Evolutionary conservation across 164 flowering plant species (phyloP), one percentile per base, ranked within the genome.

Genomic region (Nymphaea colorata): DNA sequence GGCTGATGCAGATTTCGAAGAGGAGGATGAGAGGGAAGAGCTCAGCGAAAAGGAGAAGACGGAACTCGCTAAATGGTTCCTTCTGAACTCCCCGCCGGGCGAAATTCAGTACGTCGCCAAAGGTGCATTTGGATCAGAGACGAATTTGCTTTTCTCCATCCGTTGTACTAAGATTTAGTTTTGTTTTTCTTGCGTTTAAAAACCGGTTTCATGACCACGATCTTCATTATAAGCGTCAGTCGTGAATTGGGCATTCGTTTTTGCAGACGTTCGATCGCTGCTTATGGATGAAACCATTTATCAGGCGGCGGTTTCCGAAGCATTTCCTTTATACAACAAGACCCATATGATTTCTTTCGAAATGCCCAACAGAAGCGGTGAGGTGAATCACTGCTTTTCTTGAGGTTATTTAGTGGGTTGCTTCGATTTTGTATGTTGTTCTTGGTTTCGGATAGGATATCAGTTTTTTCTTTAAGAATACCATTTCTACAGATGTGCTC

Each of bases 11-110:
- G 57, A 51, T 25, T 25, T 25, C 36, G 36, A 25, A 10, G 81
- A 77, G 11, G 36, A 59, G 6, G 66, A 71, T 25, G 82, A 82
- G 62, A 67, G 72, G 44, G 77, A 74, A 43, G 75, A 79, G 66
- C 80, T 83, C 25, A 78, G 72, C 71, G 78, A 78, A 12, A 55
- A 80, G 41, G 84, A 84, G 78, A 86, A 84, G 79, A 76, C 73
- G 60, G 86, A 90, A 72, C 88, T 94, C 75, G 99, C 96, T 68
- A 91, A 90, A 72, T 94, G 99, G 99, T 94, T 94, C 75, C 94
- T 94, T 72, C 82, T 84, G 69, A 86, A 94, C 70, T 74, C 99
- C 64, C 99, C 99, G 66, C 79, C 91, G 66, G 99, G 99, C 4
- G 99, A 94, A 80, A 88, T 94, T 78, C 86, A 91, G 68, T 94